A percentile compares a stretch with the other conserved stretches of the same genome.
These are phyloP conservation scores for Arachis monticola DNA, from an alignment of 331 rosid species.

Conservation along the genomic window DNA sequence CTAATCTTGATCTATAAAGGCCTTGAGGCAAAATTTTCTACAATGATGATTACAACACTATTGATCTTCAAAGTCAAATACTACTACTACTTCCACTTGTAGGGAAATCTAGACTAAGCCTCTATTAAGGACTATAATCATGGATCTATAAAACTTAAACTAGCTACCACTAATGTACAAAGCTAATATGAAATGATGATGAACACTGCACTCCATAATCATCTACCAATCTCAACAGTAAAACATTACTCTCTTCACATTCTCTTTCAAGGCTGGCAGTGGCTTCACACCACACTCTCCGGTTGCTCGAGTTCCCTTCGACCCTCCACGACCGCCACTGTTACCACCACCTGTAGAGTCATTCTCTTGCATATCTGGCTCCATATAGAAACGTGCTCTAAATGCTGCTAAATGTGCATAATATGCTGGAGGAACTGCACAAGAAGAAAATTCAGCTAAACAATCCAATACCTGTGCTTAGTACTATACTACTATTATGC, in stretches of 20 bases:
- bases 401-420: slow-evolving; percentile 99
- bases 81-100: slow-evolving; percentile 5
- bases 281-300: slow-evolving; percentile 90
- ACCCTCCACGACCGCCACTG: slow-evolving; percentile 47
- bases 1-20: slow-evolving; percentile 26
- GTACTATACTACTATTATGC: not conserved
- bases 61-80: slow-evolving; percentile 41
- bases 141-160: slow-evolving; percentile 44
- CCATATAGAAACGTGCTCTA: slow-evolving; percentile 98
- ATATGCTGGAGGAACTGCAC: slow-evolving; percentile 96
- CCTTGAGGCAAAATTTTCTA: slow-evolving; percentile 44
- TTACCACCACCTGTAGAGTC: slow-evolving; percentile 61
- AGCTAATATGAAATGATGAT: slow-evolving; percentile 21
- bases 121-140: slow-evolving; percentile 43
- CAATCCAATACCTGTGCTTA: not conserved
- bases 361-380: slow-evolving; percentile 89
- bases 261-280: slow-evolving; percentile 94
- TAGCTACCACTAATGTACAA: slow-evolving; percentile 37
- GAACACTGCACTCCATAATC: slow-evolving; percentile 33
- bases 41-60: slow-evolving; percentile 43
- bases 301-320: slow-evolving; percentile 56
- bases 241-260: slow-evolving; percentile 98
- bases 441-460: slow-evolving; percentile 32
- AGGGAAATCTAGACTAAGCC: slow-evolving; percentile 44
- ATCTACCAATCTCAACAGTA: slow-evolving; percentile 67